phyloP scores from a whole-genome alignment of 148 eudicot species.

The Vaccinium vitisidaea region DNA sequence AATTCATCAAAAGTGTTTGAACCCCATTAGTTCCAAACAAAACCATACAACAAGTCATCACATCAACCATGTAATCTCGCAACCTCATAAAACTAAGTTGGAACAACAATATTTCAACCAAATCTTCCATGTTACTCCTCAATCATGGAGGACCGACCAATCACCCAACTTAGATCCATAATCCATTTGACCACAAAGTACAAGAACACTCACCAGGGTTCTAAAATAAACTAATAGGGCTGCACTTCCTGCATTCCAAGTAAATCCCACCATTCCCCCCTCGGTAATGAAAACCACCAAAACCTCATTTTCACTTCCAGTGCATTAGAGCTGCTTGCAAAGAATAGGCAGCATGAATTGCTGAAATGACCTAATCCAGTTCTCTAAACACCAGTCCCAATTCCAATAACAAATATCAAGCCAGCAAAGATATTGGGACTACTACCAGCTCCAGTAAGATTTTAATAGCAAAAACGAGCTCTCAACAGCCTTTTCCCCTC shows the following conservation, averaged over 20 bases:
- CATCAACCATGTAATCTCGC: neutral
- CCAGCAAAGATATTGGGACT: too few species aligned
- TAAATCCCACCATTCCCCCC: neutral
- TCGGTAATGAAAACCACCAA: neutral
- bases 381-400: neutral
- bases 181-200: neutral
- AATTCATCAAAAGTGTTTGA: neutral
- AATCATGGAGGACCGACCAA: neutral
- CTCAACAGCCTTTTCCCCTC: neutral
- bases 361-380: neutral
- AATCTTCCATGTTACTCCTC: neutral
- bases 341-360: neutral
- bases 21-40: neutral
- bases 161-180: neutral
- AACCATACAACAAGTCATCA: neutral
- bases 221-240: neutral
- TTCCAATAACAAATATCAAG: neutral
- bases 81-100: neutral
- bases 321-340: neutral
- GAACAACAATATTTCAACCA: neutral
- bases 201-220: neutral
- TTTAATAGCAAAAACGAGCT: neutral
- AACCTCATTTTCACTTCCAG: neutral
- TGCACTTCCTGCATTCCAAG: neutral
- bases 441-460: neutral